phyloP scores from a whole-genome alignment of 192 early-diverging fungal species.

The Gryganskiella cystojenkinii region DNA sequence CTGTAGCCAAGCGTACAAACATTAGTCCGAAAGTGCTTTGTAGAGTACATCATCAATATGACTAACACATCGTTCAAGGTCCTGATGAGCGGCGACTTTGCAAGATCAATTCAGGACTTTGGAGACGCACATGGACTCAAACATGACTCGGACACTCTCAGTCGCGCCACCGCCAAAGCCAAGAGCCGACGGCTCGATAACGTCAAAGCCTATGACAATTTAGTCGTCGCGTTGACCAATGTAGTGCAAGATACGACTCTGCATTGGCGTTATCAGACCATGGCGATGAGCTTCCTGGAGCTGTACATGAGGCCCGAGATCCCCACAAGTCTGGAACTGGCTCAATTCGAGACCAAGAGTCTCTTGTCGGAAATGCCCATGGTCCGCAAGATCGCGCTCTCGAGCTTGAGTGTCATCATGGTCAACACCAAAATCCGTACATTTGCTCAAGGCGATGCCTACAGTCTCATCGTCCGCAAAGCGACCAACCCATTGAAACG shows the following conservation, averaged over 20 bases:
- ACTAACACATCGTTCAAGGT: slow-evolving; percentile 61
- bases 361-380: slow-evolving; percentile 79
- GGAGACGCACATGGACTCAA: slow-evolving; percentile 10
- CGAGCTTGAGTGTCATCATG: slow-evolving; percentile 69
- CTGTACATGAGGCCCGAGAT: slow-evolving; percentile 70
- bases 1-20: slow-evolving; percentile 68
- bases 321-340: slow-evolving; percentile 65
- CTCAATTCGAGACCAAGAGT: slow-evolving; percentile 65
- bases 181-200: slow-evolving; percentile 43
- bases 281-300: slow-evolving; percentile 86
- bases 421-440: slow-evolving; percentile 79
- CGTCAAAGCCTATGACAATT: slow-evolving; percentile 53
- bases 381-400: slow-evolving; percentile 74
- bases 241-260: slow-evolving; percentile 68
- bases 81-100: slow-evolving; percentile 37
- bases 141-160: slow-evolving; percentile 20
- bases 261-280: slow-evolving; percentile 87
- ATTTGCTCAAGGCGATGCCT: slow-evolving; percentile 57
- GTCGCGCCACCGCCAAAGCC: slow-evolving; percentile 17
- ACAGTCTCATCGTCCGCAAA: slow-evolving; percentile 54
- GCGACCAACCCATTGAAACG: slow-evolving; percentile 57
- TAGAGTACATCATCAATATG: slow-evolving; percentile 66
- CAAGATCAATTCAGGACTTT: slow-evolving; percentile 13
- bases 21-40: slow-evolving; percentile 69
- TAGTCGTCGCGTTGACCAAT: slow-evolving; percentile 63